Evolutionary conservation across 2,329 filamentous ascomycete species (phyloP), one percentile per base, ranked within the genome.

Genomic region (Ophiostoma novo-ulmi): DNA sequence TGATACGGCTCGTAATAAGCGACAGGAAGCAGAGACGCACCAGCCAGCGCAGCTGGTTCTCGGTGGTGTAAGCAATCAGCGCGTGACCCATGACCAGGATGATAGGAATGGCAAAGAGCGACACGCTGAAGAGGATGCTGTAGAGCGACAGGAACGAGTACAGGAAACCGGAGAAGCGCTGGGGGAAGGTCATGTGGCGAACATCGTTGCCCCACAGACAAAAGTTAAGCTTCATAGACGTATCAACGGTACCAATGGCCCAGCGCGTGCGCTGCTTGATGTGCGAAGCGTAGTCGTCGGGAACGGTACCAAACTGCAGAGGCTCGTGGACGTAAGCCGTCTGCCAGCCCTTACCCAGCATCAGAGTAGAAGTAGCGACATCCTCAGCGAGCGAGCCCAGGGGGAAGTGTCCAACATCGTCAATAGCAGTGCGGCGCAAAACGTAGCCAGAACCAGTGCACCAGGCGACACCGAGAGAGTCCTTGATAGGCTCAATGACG

Each of bases 401-500:
- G 0, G 87, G 87, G 73, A 88, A 89, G 74, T 87, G 85, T 74
- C 86, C 87, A 72, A 89, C 88, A 26, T 85, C 81, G 22, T 87
- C 84, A 4, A 90, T 79, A 6, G 88, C 87, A 69, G 82, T 78
- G n/a, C 87, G 85, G 3, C 87, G 85, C 38, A 84, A 82, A 5
- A 87, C 79, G 73, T 88, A 89, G 7, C 88, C 88, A 5, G 87
- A 89, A 5, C 88, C 87, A n/a, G 85, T 87, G 74, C 86, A 88
- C 83, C 86, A 87, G n/a, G 86, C 86, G 5, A 86, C 84, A 68
- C 84, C 81, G 64, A 83, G 78, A n/a, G 82, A 75, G 71, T 83
- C 82, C 79, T 83, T 83, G 77, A 83, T 82, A 41, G 82, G 82
- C 76, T 83, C 82, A 55, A 83, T 82, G 39, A 83, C 78, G 76